Conservation (phyloP, 2,329 filamentous ascomycete species). For the Magnaporthales sp. region DNA sequence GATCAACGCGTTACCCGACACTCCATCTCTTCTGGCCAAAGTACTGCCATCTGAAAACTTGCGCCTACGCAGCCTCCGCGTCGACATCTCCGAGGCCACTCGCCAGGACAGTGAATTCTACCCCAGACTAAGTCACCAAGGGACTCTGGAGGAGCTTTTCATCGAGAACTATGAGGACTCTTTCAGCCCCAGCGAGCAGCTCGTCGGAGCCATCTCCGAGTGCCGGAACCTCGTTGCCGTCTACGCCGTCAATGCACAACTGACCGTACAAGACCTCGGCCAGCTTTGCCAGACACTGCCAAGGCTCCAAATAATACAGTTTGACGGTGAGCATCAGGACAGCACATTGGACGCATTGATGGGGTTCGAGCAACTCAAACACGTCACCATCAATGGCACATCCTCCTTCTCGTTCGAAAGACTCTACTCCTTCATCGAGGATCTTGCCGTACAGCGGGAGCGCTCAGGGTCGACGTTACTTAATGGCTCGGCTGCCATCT, state of each 20-base stretch:
- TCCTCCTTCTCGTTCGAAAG: slow-evolving; percentile 45
- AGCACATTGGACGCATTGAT: slow-evolving; percentile 27
- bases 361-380: slow-evolving; percentile 35
- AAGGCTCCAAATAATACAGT: slow-evolving; percentile 44
- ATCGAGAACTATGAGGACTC: slow-evolving; percentile 13
- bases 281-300: slow-evolving; percentile 33
- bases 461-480: neutral
- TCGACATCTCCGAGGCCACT: slow-evolving; percentile 30
- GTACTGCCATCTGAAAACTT: slow-evolving; percentile 32
- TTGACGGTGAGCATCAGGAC: slow-evolving; percentile 44
- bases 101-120: slow-evolving; percentile 41
- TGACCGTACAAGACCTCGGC: slow-evolving; percentile 39
- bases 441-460: slow-evolving; percentile 18
- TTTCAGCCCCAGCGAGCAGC: neutral
- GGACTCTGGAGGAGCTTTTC: slow-evolving; percentile 26
- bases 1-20: slow-evolving; percentile 41
- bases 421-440: slow-evolving; percentile 32
- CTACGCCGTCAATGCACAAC: slow-evolving; percentile 39
- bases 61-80: slow-evolving; percentile 34
- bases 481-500: neutral
- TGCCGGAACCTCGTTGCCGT: slow-evolving; percentile 43
- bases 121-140: slow-evolving; percentile 39
- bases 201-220: slow-evolving; percentile 32
- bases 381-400: slow-evolving; percentile 42
- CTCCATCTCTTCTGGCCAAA: slow-evolving; percentile 41